Conservation (phyloP, 495 filamentous ascomycete species). For the Hypoxylon fuscum region DNA sequence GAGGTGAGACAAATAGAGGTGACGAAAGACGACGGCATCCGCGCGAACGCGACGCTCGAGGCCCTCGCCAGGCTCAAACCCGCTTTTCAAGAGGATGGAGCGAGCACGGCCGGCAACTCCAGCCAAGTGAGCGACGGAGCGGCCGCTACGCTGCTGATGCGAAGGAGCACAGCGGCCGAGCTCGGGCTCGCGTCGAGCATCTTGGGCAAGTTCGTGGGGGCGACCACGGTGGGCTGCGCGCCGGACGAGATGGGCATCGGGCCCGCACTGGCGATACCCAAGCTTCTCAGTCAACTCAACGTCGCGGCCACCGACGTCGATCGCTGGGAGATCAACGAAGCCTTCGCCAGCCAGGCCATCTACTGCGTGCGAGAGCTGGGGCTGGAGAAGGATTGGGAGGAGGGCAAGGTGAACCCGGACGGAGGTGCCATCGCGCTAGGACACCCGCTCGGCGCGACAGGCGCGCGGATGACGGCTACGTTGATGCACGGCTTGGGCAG, state of each 20-base stretch:
- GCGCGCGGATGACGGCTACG: constrained; percentile 81
- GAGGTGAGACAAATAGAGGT: constrained; percentile 63
- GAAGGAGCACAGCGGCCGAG: constrained; percentile 79
- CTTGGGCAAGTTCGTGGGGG: constrained; percentile 80
- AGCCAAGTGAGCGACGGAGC: constrained; percentile 89
- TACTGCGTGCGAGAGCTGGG: constrained; percentile 82
- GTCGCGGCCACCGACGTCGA: constrained; percentile 73
- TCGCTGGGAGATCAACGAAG: constrained; percentile 97
- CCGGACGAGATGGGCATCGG: constrained; percentile 96
- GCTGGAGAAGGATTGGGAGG: constrained; percentile 65
- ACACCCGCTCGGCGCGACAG: constrained; percentile 92
- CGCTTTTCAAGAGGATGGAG: constrained; percentile 76
- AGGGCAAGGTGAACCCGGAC: constrained; percentile 83
- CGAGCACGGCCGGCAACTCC: constrained; percentile 87
- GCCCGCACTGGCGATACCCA: constrained; percentile 85
- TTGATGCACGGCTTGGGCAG: constrained; percentile 72
- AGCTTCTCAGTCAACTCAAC: constrained; percentile 72
- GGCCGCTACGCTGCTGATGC: constrained; percentile 82
- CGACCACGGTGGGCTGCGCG: constrained; percentile 75
- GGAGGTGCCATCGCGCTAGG: constrained; percentile 94
- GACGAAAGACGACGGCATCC: constrained; percentile 81
- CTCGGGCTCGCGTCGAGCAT: constrained; percentile 74
- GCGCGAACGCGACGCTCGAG: constrained; percentile 70
- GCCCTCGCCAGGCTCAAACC: constrained; percentile 82
- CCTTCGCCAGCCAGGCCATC: constrained; percentile 88